Evolutionary conservation across 805 yeast species (phyloP), one percentile per base, ranked within the genome.

Genomic region (Candida sithepensis): DNA sequence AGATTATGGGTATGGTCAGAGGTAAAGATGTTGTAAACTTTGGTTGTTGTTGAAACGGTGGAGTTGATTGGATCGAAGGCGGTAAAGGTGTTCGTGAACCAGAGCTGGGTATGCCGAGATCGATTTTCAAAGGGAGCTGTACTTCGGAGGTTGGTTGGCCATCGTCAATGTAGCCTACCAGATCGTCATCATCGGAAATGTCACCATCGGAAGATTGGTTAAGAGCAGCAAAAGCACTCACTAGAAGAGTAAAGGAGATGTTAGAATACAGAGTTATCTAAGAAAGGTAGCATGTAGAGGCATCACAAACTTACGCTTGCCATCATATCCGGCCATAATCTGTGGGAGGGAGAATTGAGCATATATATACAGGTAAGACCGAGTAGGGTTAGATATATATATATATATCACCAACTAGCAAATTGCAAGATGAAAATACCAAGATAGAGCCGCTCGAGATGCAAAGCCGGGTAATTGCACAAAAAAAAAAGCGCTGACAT

Each of bases 161-260:
- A 7, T 30, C 34, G 14, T 30, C 14, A 12, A 30, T 6, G 16
- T 30, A 30, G 4, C 34, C 34, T 12, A 30, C 34, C 18, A n/a
- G 42, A 24, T 28, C 36, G 8, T 38, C 39, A 13, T 26, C 24
- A 16, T 46, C 44, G 10, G 23, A 21, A 12, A 22, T 20, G 18
- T 34, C 39, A 3, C 14, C 37, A 19, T 32, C 33, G 8, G 48
- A 42, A 1, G 58, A 51, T 37, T 51, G 47, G 41, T 60, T 63
- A 42, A 63, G 40, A 1, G 68, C 68, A 7, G 70, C 70, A 59
- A 63, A 66, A 9, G 70, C 70, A 49, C 67, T 62, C 46, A 60
- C 53, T 26, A 45, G 28, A 24, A 24, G 8, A 26, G n/a, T n/a
- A 28, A 16, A 10, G 22, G 23, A n/a, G 10, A 21, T 14, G 42